Conservation (phyloP, 139 green algal genomes). For the Auxenochlorella pyrenoidosa region DNA sequence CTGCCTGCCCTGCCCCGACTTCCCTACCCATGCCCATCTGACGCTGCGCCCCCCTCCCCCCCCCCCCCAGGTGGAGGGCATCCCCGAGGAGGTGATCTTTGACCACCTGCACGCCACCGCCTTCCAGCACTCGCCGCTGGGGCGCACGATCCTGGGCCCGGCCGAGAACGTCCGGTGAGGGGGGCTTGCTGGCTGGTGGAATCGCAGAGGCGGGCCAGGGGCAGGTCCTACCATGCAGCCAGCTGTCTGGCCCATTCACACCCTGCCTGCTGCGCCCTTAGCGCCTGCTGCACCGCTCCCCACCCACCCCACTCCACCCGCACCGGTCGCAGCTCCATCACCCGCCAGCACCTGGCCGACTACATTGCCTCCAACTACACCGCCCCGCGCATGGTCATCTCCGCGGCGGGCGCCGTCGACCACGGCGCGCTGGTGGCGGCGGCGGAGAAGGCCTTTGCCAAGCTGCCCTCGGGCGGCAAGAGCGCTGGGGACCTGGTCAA, state of each 20-base stretch:
- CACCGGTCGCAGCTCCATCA: slow-evolving; percentile 66
- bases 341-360: slow-evolving; percentile 84
- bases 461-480: slow-evolving; percentile 62
- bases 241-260: neutral
- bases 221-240: neutral
- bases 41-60: no score
- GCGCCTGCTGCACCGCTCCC: neutral
- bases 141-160: slow-evolving; percentile 96
- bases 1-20: neutral
- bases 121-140: slow-evolving; percentile 96
- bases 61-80: slow-evolving; percentile 70
- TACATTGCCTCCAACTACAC: slow-evolving; percentile 99
- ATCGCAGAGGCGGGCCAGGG: neutral
- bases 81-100: slow-evolving; percentile 93
- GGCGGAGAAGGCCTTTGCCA: slow-evolving; percentile 71
- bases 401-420: slow-evolving; percentile 93
- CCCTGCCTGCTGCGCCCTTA: no score
- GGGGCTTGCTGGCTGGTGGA: neutral
- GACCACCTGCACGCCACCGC: slow-evolving; percentile 99
- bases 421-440: slow-evolving; percentile 93
- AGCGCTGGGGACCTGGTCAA: slow-evolving; percentile 64
- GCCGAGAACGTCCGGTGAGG: slow-evolving; percentile 88
- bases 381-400: slow-evolving; percentile 86
- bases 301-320: neutral
- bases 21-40: no score